phyloP scores from a whole-genome alignment of 805 yeast genomes.

The Brettanomyces sp. region DNA sequence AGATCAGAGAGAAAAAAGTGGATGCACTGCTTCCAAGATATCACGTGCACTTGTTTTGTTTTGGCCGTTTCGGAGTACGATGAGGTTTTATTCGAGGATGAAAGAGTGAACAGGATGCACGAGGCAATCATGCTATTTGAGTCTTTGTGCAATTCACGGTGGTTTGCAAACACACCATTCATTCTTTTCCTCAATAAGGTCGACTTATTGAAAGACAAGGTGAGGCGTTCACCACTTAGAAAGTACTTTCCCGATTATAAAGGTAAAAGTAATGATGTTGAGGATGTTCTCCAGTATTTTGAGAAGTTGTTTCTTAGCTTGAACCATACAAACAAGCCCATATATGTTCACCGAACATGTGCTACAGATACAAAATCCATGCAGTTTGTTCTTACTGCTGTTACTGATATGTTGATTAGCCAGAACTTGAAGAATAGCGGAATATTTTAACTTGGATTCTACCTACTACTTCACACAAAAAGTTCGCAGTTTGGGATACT shows the following conservation, averaged over 20 bases:
- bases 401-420: constrained; percentile 83
- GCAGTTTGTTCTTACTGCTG: constrained; percentile 86
- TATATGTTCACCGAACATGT: constrained; percentile 87
- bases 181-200: constrained; percentile 84
- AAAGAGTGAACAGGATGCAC: constrained; percentile 78
- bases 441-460: constrained; percentile 31
- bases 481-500: too few relatives aligned
- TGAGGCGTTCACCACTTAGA: constrained; percentile 54
- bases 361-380: constrained; percentile 89
- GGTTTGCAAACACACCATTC: constrained; percentile 82
- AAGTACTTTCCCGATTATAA: constrained; percentile 70
- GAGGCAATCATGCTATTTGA: constrained; percentile 83
- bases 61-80: constrained; percentile 89
- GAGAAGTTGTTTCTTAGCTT: constrained; percentile 56
- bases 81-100: constrained; percentile 85
- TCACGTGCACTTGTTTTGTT: constrained; percentile 81
- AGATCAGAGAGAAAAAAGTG: constrained; percentile 85
- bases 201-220: constrained; percentile 69
- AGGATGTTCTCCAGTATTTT: constrained; percentile 62
- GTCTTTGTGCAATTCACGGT: constrained; percentile 71
- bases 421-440: constrained; percentile 76
- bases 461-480: too few relatives aligned
- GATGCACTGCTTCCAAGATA: constrained; percentile 90
- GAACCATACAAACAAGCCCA: constrained; percentile 59
- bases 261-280: constrained; percentile 55